Evolutionary conservation across 169 alveolate species (phyloP), one percentile per base, ranked within the genome.

Genomic region (Babesia caballi): DNA sequence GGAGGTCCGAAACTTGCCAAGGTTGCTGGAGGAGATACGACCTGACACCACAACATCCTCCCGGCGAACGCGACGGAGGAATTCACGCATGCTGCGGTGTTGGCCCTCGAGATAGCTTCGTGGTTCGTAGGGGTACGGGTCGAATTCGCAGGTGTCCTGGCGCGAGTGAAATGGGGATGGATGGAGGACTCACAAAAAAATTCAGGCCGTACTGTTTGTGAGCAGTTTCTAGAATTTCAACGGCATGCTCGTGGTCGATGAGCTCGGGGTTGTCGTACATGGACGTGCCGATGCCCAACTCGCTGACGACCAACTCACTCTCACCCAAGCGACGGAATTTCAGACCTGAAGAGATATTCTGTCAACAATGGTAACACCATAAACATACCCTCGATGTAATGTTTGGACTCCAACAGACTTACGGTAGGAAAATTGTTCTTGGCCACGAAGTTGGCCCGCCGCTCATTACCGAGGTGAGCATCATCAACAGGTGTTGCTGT

Each of bases 101-200:
- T 91, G 92, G 47, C 92, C 88, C 28, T 78, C 65, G 58, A 85
- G 85, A 63, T 82, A 85, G 40, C 91, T 87, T 47, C 84, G 66
- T 0, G 94, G 93, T 42, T 84, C 91, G 44, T 61, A 67, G 21
- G 95, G 95, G 58, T 84, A 77, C 9, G 95, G 95, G 69, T 88
- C 95, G 59, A 71, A 85, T 49, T 91, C 95, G 44, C 93, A 86
- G 8, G 88, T 87, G 52, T 91, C 95, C 91, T 86, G 82, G 9
- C 2, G 2, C 27, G 12, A 15, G 3, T 56, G 17, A 36, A 44
- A 17, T 5, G 11, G 0, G 1, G 9, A 73, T 14, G 7, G 0
- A 17, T n/a, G 19, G 2, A 23, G 3, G 7, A 51, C 86, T 27
- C 46, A 85, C 91, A 36, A 77, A 91, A 54, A 84, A 91, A 38